These are phyloP conservation scores for Elongisporangium senticosum DNA, from an alignment of 352 stramenopile genomes.

Conservation along the genomic window DNA sequence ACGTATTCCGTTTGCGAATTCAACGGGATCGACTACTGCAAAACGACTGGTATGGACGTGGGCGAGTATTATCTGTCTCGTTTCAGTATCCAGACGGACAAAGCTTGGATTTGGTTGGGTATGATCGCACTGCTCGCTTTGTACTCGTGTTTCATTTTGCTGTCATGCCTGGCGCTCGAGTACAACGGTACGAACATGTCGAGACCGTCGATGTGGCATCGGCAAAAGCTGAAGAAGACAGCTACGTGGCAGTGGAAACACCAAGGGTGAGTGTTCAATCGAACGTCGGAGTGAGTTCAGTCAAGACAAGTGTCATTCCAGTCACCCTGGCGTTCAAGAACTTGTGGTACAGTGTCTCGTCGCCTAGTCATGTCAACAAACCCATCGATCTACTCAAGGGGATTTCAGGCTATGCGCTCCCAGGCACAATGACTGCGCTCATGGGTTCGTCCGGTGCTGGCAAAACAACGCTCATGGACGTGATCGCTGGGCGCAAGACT, in stretches of 20 bases:
- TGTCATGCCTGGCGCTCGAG: conserved; percentile 30
- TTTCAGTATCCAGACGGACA: conserved; percentile 27
- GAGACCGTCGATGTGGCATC: conserved; percentile 15
- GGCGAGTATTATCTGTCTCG: conserved; percentile 28
- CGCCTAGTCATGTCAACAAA: conserved; percentile 19
- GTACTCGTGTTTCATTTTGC: conserved; percentile 28
- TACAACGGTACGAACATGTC: conserved; percentile 19
- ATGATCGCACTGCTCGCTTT: conserved; percentile 24
- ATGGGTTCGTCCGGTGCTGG: conserved; percentile 63
- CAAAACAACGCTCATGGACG: conserved; percentile 91
- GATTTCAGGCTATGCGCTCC: conserved; percentile 43
- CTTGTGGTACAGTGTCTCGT: conserved; percentile 34
- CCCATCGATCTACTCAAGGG: conserved; percentile 68
- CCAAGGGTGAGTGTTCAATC: not conserved
- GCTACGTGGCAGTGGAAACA: conserved; percentile 1
- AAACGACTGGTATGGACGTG: conserved; percentile 27
- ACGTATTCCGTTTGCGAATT: conserved; percentile 27
- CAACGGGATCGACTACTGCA: conserved; percentile 28
- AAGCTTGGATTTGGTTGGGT: conserved; percentile 24
- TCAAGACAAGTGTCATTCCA: conserved; percentile 21
- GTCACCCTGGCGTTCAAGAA: conserved; percentile 33
- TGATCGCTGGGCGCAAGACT: conserved; percentile 88
- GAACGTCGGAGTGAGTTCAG: not conserved
- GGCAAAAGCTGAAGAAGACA: conserved; percentile 6
- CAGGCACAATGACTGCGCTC: conserved; percentile 52